These are phyloP conservation scores for Chrysoporthe cubensis DNA, from an alignment of 2,329 filamentous ascomycete species.

Conservation along the genomic window DNA sequence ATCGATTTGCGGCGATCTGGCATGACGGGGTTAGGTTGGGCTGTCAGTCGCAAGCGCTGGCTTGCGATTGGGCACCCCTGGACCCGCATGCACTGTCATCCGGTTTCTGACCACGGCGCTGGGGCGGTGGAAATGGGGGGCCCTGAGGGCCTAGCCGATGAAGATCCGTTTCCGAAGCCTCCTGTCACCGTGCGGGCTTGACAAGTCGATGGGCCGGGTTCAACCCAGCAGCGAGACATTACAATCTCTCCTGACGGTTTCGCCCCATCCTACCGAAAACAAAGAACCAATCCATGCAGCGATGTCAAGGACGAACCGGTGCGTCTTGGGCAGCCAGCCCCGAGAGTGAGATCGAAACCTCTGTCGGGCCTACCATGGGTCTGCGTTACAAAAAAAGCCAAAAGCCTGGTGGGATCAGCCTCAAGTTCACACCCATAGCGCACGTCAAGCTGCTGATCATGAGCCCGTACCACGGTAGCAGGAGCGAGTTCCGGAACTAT, in stretches of 20 bases:
- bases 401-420: neutral
- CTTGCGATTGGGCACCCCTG: conserved; percentile 28
- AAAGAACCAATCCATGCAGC: neutral
- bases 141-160: conserved; percentile 19
- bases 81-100: conserved; percentile 29
- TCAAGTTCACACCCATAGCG: neutral
- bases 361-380: neutral
- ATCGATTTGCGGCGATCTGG: conserved; percentile 30
- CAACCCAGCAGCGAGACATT: conserved; percentile 1
- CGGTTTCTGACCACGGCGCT: conserved; percentile 27
- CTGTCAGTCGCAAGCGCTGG: conserved; percentile 29
- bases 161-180: conserved; percentile 28
- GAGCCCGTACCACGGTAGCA: neutral
- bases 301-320: neutral
- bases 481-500: neutral
- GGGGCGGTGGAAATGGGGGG: conserved; percentile 6
- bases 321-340: neutral
- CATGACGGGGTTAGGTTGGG: conserved; percentile 25
- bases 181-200: conserved; percentile 26
- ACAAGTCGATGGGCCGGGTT: conserved; percentile 10
- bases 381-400: neutral
- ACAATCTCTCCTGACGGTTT: conserved; percentile 14
- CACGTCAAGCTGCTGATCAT: neutral
- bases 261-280: conserved; percentile 21
- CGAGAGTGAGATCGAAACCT: neutral